These are phyloP conservation scores for Botrytis galanthina DNA, from an alignment of 2,329 filamentous ascomycete genomes.

Conservation along the genomic window DNA sequence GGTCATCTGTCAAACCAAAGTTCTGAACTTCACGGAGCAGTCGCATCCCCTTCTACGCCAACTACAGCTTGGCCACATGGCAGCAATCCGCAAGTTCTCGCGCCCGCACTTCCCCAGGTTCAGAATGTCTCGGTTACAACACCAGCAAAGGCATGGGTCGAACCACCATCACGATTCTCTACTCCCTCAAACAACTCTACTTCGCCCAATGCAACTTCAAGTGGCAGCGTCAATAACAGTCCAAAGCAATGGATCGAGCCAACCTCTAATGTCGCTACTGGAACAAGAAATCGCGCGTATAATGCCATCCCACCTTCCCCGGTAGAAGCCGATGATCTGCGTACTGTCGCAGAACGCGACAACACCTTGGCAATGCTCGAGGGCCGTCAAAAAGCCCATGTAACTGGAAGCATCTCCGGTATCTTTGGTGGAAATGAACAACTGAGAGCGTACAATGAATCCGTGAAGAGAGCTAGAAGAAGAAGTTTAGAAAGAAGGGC, in stretches of 20 bases:
- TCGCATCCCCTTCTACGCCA: background rate
- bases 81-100: background rate
- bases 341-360: constrained; percentile 10
- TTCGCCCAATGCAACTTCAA: background rate
- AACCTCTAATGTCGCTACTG: background rate
- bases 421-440: background rate
- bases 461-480: background rate
- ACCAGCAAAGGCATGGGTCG: background rate
- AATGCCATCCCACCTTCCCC: background rate
- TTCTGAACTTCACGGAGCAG: background rate
- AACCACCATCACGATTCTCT: background rate
- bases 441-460: background rate
- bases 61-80: background rate
- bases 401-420: background rate
- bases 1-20: background rate
- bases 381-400: background rate
- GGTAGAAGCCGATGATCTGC: background rate
- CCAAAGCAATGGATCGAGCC: background rate
- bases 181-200: background rate
- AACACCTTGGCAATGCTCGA: background rate
- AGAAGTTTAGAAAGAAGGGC: background rate
- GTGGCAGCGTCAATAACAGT: background rate
- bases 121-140: background rate
- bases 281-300: background rate
- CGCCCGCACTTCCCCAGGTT: background rate